Evolutionary conservation across 2,329 filamentous ascomycete species (phyloP).

Genomic region (Ophiostoma ulmi): DNA sequence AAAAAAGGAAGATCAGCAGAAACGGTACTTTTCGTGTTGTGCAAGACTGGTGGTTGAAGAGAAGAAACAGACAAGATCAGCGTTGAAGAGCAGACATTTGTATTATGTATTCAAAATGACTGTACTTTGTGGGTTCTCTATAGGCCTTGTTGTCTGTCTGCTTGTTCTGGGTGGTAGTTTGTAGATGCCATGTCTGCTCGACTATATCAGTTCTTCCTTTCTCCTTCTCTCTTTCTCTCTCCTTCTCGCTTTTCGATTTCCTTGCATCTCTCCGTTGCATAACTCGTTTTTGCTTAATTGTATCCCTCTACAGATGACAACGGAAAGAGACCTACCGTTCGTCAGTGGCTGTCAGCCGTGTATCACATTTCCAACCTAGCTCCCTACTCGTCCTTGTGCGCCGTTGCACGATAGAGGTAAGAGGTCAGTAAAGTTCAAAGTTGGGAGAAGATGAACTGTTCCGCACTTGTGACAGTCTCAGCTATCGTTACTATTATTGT

Average conservation of each 20-base stretch:
- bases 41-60: not conserved
- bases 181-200: too few species aligned
- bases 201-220: too few species aligned
- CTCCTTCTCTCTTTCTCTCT: not conserved
- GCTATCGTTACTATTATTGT: not conserved
- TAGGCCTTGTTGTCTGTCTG: too few species aligned
- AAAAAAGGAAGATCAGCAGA: not conserved
- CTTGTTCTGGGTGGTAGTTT: too few species aligned
- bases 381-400: not conserved
- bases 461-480: not conserved
- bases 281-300: not conserved
- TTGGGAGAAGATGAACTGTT: not conserved
- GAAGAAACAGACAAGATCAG: not conserved
- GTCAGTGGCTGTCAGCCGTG: slow-evolving; percentile 12
- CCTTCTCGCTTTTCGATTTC: not conserved
- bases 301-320: not conserved
- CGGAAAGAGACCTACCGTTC: slow-evolving; percentile 8
- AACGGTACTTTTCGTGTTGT: not conserved
- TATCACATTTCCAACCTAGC: not conserved
- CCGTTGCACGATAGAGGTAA: not conserved
- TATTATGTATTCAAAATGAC: not conserved
- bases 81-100: not conserved
- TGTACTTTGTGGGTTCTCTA: too few species aligned
- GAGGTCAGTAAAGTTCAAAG: not conserved
- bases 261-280: not conserved